A percentile compares a stretch with the other conserved stretches of the same genome.
These are phyloP conservation scores for Suaeda aralocaspica DNA, from an alignment of 148 eudicot species.

Conservation along the genomic window DNA sequence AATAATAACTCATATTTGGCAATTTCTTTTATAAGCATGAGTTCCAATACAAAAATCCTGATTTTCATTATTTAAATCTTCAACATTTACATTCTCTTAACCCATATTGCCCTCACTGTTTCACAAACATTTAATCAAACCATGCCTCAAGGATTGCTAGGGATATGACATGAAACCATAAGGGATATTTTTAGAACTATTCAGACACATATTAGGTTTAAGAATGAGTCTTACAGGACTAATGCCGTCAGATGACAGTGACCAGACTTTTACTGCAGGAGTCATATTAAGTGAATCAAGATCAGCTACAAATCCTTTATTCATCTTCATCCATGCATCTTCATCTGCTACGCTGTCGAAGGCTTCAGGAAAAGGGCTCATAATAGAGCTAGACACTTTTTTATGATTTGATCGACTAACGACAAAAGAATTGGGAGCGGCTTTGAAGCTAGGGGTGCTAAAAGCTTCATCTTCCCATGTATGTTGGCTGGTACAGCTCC, in stretches of 20 bases:
- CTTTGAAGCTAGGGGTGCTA: constrained; percentile 68
- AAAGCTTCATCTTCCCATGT: constrained; percentile 53
- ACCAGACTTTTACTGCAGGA: constrained; percentile 74
- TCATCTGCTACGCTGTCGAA: constrained; percentile 72
- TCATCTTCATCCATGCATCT: constrained; percentile 85
- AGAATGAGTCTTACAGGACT: constrained; percentile 43
- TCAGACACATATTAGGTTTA: not conserved
- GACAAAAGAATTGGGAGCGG: constrained; percentile 66
- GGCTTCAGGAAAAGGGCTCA: constrained; percentile 76
- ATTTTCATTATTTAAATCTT: not conserved
- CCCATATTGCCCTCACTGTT: not conserved
- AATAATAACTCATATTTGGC: not conserved
- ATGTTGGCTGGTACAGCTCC: constrained; percentile 37
- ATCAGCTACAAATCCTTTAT: constrained; percentile 81
- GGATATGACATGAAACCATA: not conserved
- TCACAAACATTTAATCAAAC: not conserved
- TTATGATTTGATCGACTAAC: constrained; percentile 54
- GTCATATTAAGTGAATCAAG: constrained; percentile 87
- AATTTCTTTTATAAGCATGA: not conserved
- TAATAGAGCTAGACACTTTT: constrained; percentile 34
- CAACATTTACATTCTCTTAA: not conserved
- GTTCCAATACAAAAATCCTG: not conserved
- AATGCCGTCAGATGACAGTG: constrained; percentile 51
- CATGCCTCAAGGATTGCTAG: not conserved
- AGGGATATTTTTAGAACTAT: not conserved